A percentile compares a stretch with the other conserved stretches of the same genome.
phyloP scores from a whole-genome alignment of 2,329 filamentous ascomycete genomes.

The Cryphonectria japonica region DNA sequence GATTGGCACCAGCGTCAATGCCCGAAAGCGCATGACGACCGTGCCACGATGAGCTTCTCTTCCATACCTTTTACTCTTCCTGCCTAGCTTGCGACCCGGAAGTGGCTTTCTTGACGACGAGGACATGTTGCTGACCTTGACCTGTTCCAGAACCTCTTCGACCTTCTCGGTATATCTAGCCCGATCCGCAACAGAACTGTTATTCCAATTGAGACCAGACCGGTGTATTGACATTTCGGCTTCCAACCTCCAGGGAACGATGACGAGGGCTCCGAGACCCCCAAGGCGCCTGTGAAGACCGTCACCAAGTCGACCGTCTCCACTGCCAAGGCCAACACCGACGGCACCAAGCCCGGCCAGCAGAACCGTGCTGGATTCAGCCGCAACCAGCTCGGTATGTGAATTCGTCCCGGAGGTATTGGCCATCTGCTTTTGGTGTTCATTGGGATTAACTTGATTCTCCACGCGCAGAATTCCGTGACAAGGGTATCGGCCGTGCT shows the following conservation, averaged over 20 bases:
- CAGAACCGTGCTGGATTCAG: constrained; percentile 59
- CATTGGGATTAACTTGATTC: constrained; percentile 29
- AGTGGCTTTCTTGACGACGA: constrained; percentile 12
- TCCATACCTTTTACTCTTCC: not conserved
- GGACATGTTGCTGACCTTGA: constrained; percentile 18
- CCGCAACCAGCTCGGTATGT: constrained; percentile 89
- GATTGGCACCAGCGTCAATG: not conserved
- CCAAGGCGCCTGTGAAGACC: constrained; percentile 81
- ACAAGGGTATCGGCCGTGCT: constrained; percentile 78
- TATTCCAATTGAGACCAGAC: constrained; percentile 28
- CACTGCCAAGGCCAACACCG: constrained; percentile 82
- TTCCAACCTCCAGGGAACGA: constrained; percentile 57
- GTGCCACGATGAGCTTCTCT: not conserved
- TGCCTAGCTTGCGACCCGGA: too few species aligned
- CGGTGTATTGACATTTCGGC: constrained; percentile 21
- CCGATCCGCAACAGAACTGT: constrained; percentile 29
- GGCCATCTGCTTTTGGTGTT: not conserved
- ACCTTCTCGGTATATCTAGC: constrained; percentile 82
- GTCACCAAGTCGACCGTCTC: constrained; percentile 81
- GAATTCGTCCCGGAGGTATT: not conserved
- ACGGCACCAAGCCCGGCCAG: constrained; percentile 67
- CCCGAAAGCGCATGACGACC: not conserved
- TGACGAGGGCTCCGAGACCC: constrained; percentile 70
- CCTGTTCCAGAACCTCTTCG: constrained; percentile 81
- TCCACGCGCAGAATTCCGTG: constrained; percentile 73